These are phyloP conservation scores for Jasminum sambac DNA, from an alignment of 257 asterid species.

Conservation along the genomic window DNA sequence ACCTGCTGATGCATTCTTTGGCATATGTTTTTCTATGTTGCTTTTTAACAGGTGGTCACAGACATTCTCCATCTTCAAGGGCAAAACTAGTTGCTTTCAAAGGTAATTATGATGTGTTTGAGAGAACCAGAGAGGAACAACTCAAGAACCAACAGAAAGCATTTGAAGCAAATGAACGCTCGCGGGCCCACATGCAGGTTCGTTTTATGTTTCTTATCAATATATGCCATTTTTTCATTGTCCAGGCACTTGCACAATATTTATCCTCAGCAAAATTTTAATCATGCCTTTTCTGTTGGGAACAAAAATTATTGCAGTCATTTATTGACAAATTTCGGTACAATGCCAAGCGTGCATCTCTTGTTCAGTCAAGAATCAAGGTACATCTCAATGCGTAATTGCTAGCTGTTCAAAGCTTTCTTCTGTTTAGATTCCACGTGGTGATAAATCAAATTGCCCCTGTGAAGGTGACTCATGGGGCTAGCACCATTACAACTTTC, in stretches of 20 bases:
- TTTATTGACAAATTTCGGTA: conserved; percentile 96
- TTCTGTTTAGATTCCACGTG: conserved; percentile 12
- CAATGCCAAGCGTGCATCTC: conserved; percentile 98
- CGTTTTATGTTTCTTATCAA: conserved; percentile 10
- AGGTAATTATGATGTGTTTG: conserved; percentile 90
- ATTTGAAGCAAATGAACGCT: conserved; percentile 85
- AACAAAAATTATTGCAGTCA: conserved; percentile 50
- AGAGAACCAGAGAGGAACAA: conserved; percentile 93
- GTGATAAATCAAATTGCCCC: conserved; percentile 16
- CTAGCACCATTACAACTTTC: background rate
- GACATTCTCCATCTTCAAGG: conserved; percentile 92
- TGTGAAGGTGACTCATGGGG: conserved; percentile 1
- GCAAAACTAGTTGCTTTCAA: conserved; percentile 63
- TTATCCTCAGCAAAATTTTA: conserved; percentile 19
- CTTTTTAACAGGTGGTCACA: conserved; percentile 77
- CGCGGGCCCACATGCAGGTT: conserved; percentile 95
- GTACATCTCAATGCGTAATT: conserved; percentile 35
- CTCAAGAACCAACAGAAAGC: conserved; percentile 89
- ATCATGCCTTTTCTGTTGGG: conserved; percentile 6
- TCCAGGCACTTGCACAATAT: background rate
- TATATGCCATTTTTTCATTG: conserved; percentile 14
- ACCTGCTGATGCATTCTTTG: conserved; percentile 8
- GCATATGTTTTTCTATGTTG: conserved; percentile 9
- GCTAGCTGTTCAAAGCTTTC: conserved; percentile 14
- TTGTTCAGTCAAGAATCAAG: conserved; percentile 99